A percentile compares a stretch with the other conserved stretches of the same genome.
phyloP scores from a whole-genome alignment of 352 stramenopile genomes.

The Globisporangium recalcitrans region DNA sequence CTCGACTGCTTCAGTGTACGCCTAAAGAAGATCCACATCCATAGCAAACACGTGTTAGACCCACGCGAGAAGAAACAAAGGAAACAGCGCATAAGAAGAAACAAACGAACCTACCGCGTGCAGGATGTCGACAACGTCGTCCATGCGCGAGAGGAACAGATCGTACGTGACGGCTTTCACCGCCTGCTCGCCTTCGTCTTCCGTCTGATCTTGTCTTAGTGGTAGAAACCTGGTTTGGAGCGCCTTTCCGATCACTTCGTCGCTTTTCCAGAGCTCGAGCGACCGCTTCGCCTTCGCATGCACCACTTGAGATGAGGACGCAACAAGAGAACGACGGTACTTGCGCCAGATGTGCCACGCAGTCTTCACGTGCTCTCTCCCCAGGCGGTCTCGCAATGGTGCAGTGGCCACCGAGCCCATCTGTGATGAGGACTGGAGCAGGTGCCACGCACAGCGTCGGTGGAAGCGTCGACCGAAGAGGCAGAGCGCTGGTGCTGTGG shows the following conservation, averaged over 20 bases:
- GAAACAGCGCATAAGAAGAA: no score
- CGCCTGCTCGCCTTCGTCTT: background rate
- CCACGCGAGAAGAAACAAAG: no score
- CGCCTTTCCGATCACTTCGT: conserved; percentile 48
- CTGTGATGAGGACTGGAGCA: conserved; percentile 21
- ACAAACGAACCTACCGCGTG: conserved; percentile 44
- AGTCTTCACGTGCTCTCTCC: conserved; percentile 56
- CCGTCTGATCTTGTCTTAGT: background rate
- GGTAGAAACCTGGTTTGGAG: conserved; percentile 35
- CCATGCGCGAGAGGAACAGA: conserved; percentile 34
- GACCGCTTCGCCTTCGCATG: conserved; percentile 53
- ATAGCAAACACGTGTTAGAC: background rate
- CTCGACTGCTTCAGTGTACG: conserved; percentile 21
- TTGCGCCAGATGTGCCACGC: conserved; percentile 75
- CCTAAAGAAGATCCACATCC: conserved; percentile 8
- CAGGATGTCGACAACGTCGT: conserved; percentile 43
- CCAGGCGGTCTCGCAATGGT: conserved; percentile 38
- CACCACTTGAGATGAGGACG: conserved; percentile 5
- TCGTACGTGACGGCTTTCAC: conserved; percentile 32
- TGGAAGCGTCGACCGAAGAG: conserved; percentile 58
- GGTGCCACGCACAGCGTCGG: conserved; percentile 52
- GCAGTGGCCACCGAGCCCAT: background rate
- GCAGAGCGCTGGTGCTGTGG: conserved; percentile 21
- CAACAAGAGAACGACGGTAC: conserved; percentile 31
- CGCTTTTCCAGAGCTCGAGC: conserved; percentile 54